Evolutionary conservation across 1,284 basidiomycete genomes (phyloP).

Genomic region (Phaffia rhodozyma): DNA sequence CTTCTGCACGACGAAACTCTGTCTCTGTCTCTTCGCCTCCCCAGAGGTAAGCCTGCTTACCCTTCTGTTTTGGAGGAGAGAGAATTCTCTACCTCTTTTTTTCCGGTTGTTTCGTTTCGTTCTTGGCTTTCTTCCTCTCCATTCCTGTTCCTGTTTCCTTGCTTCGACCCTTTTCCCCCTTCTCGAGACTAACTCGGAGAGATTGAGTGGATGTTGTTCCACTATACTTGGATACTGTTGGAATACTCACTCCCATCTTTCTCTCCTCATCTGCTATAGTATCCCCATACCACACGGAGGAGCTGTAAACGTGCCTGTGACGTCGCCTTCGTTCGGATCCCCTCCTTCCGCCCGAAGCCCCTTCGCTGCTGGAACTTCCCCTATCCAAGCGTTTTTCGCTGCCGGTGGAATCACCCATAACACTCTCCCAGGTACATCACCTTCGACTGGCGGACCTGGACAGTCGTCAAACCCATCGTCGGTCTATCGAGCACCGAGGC

Average conservation of each 20-base stretch:
- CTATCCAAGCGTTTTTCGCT: background rate
- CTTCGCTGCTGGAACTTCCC: constrained; percentile 2
- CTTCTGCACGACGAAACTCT: background rate
- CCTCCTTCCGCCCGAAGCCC: constrained; percentile 2
- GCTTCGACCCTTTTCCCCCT: too few species aligned
- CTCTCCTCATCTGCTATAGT: background rate
- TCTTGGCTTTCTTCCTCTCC: background rate
- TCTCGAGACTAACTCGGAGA: background rate
- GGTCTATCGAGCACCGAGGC: background rate
- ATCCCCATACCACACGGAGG: constrained; percentile 2
- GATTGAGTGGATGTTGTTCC: background rate
- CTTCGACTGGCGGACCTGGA: background rate
- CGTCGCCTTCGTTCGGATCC: background rate
- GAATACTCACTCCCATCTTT: background rate
- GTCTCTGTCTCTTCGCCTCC: constrained; percentile 3
- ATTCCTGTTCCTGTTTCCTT: background rate
- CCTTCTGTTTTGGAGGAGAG: too few species aligned
- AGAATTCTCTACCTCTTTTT: too few species aligned
- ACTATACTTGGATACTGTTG: background rate
- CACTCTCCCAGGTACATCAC: background rate
- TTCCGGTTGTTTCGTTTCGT: too few species aligned
- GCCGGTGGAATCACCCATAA: background rate
- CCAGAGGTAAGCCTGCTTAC: constrained; percentile 1
- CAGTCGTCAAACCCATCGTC: background rate
- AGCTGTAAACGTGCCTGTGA: too few species aligned